Evolutionary conservation across 2,329 filamentous ascomycete species (phyloP), one percentile per base, ranked within the genome.

Genomic region (Fusarium albidum): DNA sequence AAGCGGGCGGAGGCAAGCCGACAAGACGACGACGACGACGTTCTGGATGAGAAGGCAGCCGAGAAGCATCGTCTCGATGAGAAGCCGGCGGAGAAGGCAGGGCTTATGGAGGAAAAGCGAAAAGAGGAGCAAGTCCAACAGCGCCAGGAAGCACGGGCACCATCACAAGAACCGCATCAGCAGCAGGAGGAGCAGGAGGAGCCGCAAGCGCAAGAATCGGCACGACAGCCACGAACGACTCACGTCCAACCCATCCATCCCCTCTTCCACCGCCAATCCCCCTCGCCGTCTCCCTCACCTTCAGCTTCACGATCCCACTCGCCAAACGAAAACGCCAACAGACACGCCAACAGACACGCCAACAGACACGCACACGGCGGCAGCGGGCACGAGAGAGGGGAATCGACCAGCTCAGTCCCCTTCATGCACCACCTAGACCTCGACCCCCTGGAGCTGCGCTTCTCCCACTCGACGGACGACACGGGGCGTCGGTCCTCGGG

Each of bases 391-490:
- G 50, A 29, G 32, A 34, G 55, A 37, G 14, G 41, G 7, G 43
- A 66, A 44, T 63, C 59, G 12, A 52, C 31, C 39, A 56, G 55
- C 38, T 54, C 61, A 6, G 32, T 46, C 26, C 45, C 61, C 10
- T 65, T 60, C 41, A 37, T 65, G 9, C 57, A 58, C 39, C 59
- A 63, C 13, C 49, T 59, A 6, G 65, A 67, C 13, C 41, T 67
- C n/a, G 32, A 48, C 3, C 41, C 63, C 3, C 38, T 67, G 3
- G 65, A 67, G 4, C 59, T 46, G 28, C 52, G 40, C 43, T 61
- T 67, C 48, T 68, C 67, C 12, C 60, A 71, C 50, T 68, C 64
- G 7, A 69, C 71, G 2, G 67, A 70, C 18, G 64, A 62, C 17
- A 34, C 41, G 28, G 63, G 69, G 42, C 60, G 66, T 12, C 65